Evolutionary conservation across 2,329 filamentous ascomycete genomes (phyloP), one percentile per base, ranked within the genome.

Genomic region (Cytospora chrysosperma): DNA sequence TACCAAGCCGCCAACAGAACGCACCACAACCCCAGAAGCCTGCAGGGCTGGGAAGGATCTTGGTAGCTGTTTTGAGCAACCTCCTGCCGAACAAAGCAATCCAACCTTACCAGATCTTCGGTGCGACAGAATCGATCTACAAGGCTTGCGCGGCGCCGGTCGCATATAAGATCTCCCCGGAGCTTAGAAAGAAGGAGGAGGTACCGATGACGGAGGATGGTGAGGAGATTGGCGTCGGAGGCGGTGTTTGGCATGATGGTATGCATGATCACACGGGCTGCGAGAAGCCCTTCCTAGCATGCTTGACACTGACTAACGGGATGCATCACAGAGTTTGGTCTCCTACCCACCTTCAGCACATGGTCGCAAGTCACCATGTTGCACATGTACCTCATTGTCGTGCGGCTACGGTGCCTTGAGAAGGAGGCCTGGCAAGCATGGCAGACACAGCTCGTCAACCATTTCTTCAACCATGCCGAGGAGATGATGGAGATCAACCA

Each of bases 281-380:
- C 54, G 3, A 34, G 4, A 12, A 10, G n/a, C 43, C 30, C 17
- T 26, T 7, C 21, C 37, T 19, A 68, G 30, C 67, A 12, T 19
- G 59, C 3, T 12, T 47, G 10, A 24, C 51, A 15, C 30, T 21
- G 32, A 52, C 65, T 66, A 8, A 66, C n/a, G 21, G 21, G 5
- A 24, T n/a, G 50, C 17, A 17, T 40, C 55, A 17, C 71, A 96
- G 92, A 88, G 58, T 86, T 97, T 67, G 85, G 85, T 28, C 85
- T 99, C 21, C 82, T 85, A 34, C 91, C 93, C 0, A 98, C 93
- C 0, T 99, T 99, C 77, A 93, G 89, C 73, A 94, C 91, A 62
- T 99, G 95, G 95, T 91, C 93, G 24, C 93, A 98, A 77, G 89
- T 98, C 52, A 95, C 93, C 40, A 96, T 97, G 83, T 84, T 99